These are phyloP conservation scores for Amoeboaphelidium occidentale DNA, from an alignment of 371 early-diverging fungal genomes.

Conservation along the genomic window DNA sequence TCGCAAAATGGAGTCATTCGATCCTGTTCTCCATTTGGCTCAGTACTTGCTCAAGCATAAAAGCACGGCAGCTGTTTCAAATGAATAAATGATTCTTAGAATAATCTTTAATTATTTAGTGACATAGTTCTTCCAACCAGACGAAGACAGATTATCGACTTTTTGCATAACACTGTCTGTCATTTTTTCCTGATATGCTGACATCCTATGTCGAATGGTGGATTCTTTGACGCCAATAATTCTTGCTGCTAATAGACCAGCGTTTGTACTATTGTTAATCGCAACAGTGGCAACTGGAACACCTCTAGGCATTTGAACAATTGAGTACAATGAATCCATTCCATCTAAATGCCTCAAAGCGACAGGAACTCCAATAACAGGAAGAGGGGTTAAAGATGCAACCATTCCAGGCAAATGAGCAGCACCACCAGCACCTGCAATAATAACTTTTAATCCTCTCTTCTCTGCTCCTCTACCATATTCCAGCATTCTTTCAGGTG, in stretches of 20 bases:
- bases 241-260: slow-evolving; percentile 75
- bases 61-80: too few relatives aligned
- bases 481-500: slow-evolving; percentile 71
- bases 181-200: slow-evolving; percentile 41
- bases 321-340: slow-evolving; percentile 79
- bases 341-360: slow-evolving; percentile 75
- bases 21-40: too few relatives aligned
- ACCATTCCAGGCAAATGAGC: slow-evolving; percentile 97
- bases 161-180: slow-evolving; percentile 61
- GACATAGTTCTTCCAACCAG: slow-evolving; percentile 42
- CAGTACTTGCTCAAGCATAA: too few relatives aligned
- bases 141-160: slow-evolving; percentile 38
- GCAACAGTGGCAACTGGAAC: slow-evolving; percentile 93
- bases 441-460: slow-evolving; percentile 76
- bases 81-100: too few relatives aligned
- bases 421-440: slow-evolving; percentile 93
- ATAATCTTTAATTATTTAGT: too few relatives aligned
- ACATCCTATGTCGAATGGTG: slow-evolving; percentile 43
- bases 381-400: slow-evolving; percentile 78
- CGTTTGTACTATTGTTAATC: slow-evolving; percentile 84
- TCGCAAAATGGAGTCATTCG: too few relatives aligned
- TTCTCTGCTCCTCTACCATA: slow-evolving; percentile 62
- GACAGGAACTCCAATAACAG: slow-evolving; percentile 91
- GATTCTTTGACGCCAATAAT: slow-evolving; percentile 59
- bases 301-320: slow-evolving; percentile 96